Percentiles rank a stretch among this genome's conserved stretches.
Conservation (phyloP, 2,329 filamentous ascomycete species). For the Coleophoma crateriformis region DNA sequence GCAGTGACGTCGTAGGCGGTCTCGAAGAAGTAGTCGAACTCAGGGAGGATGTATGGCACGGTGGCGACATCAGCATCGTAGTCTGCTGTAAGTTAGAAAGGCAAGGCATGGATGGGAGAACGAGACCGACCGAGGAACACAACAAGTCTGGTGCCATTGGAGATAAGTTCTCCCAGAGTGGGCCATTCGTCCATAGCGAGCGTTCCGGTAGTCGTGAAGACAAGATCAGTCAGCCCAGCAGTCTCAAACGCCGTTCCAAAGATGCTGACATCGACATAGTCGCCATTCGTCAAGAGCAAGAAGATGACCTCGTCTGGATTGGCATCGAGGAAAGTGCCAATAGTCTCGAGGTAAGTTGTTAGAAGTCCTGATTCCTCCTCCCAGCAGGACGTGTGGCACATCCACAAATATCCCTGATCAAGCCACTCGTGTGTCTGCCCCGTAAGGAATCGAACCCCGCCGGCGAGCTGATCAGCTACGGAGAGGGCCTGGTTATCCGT, state of each 20-base stretch:
- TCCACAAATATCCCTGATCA: constrained; percentile 4
- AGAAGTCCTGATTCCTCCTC: constrained; percentile 53
- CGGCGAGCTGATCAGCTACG: constrained; percentile 52
- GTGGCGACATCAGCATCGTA: constrained; percentile 43
- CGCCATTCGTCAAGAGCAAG: constrained; percentile 59
- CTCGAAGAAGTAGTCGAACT: constrained; percentile 66
- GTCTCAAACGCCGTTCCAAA: constrained; percentile 35
- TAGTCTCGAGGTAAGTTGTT: constrained; percentile 43
- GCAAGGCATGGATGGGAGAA: background rate
- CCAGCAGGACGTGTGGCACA: constrained; percentile 55
- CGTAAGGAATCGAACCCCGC: constrained; percentile 60
- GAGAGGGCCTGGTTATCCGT: constrained; percentile 52
- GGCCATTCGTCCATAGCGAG: constrained; percentile 53
- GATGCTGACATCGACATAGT: constrained; percentile 48
- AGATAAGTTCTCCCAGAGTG: constrained; percentile 62
- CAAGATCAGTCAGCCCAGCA: constrained; percentile 19
- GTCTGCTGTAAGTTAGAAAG: constrained; percentile 39
- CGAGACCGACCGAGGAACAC: constrained; percentile 58
- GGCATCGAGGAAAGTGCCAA: constrained; percentile 54
- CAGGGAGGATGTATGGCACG: constrained; percentile 57
- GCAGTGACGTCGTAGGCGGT: constrained; percentile 58
- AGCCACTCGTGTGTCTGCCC: constrained; percentile 37
- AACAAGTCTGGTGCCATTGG: constrained; percentile 55
- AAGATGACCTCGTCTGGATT: constrained; percentile 58
- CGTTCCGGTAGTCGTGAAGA: constrained; percentile 19